These are phyloP conservation scores for Cytidiella melzeri DNA, from an alignment of 768 basidiomycete species.

Conservation along the genomic window DNA sequence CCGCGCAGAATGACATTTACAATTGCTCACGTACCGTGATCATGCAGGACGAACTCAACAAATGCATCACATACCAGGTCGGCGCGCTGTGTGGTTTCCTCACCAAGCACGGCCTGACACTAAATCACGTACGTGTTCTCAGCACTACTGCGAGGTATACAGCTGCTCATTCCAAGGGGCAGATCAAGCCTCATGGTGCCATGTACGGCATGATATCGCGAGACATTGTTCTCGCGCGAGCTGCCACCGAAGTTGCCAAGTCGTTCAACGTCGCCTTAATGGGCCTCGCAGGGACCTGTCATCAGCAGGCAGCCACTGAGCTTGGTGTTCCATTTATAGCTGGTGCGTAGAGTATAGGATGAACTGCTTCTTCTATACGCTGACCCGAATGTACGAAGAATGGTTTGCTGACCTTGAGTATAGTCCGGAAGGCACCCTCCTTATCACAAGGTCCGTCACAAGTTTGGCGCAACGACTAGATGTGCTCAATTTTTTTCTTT, in stretches of 20 bases:
- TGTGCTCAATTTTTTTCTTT: neutral
- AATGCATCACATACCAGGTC: slow-evolving; percentile 61
- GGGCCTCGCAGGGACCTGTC: slow-evolving; percentile 58
- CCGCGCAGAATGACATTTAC: neutral
- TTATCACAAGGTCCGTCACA: slow-evolving; percentile 49
- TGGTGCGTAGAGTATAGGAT: slow-evolving; percentile 35
- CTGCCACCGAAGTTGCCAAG: slow-evolving; percentile 47
- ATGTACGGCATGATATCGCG: slow-evolving; percentile 56
- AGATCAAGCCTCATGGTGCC: slow-evolving; percentile 60
- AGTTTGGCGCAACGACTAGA: neutral
- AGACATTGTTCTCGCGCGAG: slow-evolving; percentile 48
- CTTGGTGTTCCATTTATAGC: slow-evolving; percentile 56
- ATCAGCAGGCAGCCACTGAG: slow-evolving; percentile 51
- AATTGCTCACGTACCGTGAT: neutral
- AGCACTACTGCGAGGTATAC: neutral
- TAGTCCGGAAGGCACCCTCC: slow-evolving; percentile 44
- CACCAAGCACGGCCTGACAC: slow-evolving; percentile 39
- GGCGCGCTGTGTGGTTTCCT: slow-evolving; percentile 61
- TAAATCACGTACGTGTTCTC: slow-evolving; percentile 46
- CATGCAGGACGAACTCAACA: slow-evolving; percentile 44
- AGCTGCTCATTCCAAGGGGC: neutral
- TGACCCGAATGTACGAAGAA: slow-evolving; percentile 28
- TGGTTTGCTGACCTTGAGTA: slow-evolving; percentile 69
- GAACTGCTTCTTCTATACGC: neutral
- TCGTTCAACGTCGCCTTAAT: slow-evolving; percentile 52